A percentile compares a stretch with the other conserved stretches of the same genome.
Conservation (phyloP, 2,329 filamentous ascomycete genomes). For the Pseudonectria foliicola region DNA sequence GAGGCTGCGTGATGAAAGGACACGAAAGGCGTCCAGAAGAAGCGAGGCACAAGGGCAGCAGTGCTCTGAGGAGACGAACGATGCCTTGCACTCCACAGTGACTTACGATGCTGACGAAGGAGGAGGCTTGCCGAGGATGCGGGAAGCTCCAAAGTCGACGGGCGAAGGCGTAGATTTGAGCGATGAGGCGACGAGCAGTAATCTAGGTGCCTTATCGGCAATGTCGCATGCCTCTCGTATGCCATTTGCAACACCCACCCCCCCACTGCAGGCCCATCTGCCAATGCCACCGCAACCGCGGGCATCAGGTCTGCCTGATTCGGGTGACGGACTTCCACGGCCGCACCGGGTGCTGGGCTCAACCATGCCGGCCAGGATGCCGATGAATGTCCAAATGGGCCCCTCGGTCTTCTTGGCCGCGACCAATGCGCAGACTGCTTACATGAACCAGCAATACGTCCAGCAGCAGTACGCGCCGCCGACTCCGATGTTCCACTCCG, state of each 20-base stretch:
- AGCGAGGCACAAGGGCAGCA: slow-evolving; percentile 4
- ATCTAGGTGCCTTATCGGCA: slow-evolving; percentile 20
- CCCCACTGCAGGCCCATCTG: slow-evolving; percentile 12
- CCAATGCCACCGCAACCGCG: slow-evolving; percentile 17
- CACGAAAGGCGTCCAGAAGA: slow-evolving; percentile 40
- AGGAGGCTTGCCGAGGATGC: slow-evolving; percentile 8
- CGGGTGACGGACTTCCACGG: slow-evolving; percentile 12
- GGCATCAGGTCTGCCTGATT: slow-evolving; percentile 10
- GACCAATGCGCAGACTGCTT: slow-evolving; percentile 30
- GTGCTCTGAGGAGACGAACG: not conserved
- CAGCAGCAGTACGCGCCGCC: slow-evolving; percentile 21
- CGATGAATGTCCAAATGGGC: slow-evolving; percentile 29
- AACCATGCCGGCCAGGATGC: slow-evolving; percentile 15
- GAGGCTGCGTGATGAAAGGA: slow-evolving; percentile 61
- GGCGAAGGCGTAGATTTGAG: slow-evolving; percentile 12
- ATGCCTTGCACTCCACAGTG: not conserved
- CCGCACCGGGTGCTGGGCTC: slow-evolving; percentile 19
- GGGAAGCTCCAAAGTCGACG: slow-evolving; percentile 8
- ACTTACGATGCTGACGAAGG: slow-evolving; percentile 3
- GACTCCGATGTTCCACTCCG: slow-evolving; percentile 18
- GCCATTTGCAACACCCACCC: slow-evolving; percentile 14
- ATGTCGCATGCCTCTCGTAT: slow-evolving; percentile 17
- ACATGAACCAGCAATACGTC: slow-evolving; percentile 27
- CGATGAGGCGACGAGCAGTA: slow-evolving; percentile 12
- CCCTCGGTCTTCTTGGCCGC: slow-evolving; percentile 33